Evolutionary conservation across 1,139 yeast genomes (phyloP).

Genomic region (Saccharomycopsis hybrid): DNA sequence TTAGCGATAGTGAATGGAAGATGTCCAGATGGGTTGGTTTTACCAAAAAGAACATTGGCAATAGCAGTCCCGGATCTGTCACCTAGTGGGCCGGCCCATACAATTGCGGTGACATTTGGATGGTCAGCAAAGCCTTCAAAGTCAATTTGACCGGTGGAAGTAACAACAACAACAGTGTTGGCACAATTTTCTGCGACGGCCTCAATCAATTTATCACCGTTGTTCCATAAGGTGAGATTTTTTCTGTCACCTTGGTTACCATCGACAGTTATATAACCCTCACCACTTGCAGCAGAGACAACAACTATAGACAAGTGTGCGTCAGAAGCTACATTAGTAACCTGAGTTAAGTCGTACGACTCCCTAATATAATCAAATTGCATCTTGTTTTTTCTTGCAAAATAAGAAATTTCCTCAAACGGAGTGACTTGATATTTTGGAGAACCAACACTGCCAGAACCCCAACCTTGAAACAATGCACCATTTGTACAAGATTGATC

Average conservation of each 20-base stretch:
- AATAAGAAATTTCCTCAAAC: conserved; percentile 40
- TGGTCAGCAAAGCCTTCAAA: conserved; percentile 54
- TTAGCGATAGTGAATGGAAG: conserved; percentile 44
- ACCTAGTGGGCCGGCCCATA: conserved; percentile 52
- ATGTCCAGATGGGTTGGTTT: conserved; percentile 25
- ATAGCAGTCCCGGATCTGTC: conserved; percentile 45
- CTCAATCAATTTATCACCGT: conserved; percentile 49
- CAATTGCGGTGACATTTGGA: conserved; percentile 50
- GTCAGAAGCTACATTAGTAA: conserved; percentile 40
- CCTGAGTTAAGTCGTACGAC: conserved; percentile 38
- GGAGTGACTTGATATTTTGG: conserved; percentile 45
- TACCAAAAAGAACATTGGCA: conserved; percentile 51
- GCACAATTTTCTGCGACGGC: conserved; percentile 41
- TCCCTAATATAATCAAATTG: conserved; percentile 39
- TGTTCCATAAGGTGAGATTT: conserved; percentile 51
- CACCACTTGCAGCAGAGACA: conserved; percentile 50
- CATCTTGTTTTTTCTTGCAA: conserved; percentile 39
- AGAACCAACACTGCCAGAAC: conserved; percentile 45
- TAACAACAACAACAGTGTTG: conserved; percentile 54
- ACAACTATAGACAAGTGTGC: conserved; percentile 49
- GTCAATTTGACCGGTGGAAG: conserved; percentile 54
- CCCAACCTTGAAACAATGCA: conserved; percentile 43
- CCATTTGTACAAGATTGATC: conserved; percentile 45
- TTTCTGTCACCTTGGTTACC: conserved; percentile 53
- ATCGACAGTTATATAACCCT: conserved; percentile 51